These are phyloP conservation scores for Galium porrigens DNA, from an alignment of 305 asterid species.

Conservation along the genomic window DNA sequence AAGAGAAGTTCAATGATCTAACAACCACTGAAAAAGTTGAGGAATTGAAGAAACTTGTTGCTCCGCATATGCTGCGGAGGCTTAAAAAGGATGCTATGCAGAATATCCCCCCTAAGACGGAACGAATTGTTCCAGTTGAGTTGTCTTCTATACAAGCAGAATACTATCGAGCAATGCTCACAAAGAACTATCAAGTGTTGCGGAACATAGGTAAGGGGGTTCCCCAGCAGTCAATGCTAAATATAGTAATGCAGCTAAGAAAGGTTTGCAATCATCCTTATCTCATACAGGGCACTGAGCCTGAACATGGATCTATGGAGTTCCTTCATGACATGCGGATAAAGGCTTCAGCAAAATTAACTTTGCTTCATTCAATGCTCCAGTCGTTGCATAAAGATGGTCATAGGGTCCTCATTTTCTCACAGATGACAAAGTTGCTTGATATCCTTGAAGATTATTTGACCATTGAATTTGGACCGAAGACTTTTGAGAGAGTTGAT, in stretches of 20 bases:
- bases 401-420: conserved; percentile 87
- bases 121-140: conserved; percentile 95
- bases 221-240: conserved; percentile 90
- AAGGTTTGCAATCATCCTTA: conserved; percentile 99
- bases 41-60: conserved; percentile 91
- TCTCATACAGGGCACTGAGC: conserved; percentile 95
- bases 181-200: conserved; percentile 83
- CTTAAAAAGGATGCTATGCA: conserved; percentile 95
- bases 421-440: conserved; percentile 95
- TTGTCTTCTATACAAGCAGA: conserved; percentile 92
- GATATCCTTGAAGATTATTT: conserved; percentile 94
- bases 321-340: conserved; percentile 97
- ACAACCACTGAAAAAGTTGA: conserved; percentile 88
- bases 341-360: conserved; percentile 92
- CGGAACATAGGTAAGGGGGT: conserved; percentile 89
- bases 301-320: conserved; percentile 80
- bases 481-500: conserved; percentile 91
- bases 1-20: conserved; percentile 83
- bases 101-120: conserved; percentile 96
- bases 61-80: conserved; percentile 98
- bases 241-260: conserved; percentile 93
- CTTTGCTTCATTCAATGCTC: conserved; percentile 93
- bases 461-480: conserved; percentile 75
- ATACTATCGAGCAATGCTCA: conserved; percentile 97
- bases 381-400: conserved; percentile 60